A percentile compares a stretch with the other conserved stretches of the same genome.
These are phyloP conservation scores for Boechera retrofracta DNA, from an alignment of 345 rosid genomes.

Conservation along the genomic window DNA sequence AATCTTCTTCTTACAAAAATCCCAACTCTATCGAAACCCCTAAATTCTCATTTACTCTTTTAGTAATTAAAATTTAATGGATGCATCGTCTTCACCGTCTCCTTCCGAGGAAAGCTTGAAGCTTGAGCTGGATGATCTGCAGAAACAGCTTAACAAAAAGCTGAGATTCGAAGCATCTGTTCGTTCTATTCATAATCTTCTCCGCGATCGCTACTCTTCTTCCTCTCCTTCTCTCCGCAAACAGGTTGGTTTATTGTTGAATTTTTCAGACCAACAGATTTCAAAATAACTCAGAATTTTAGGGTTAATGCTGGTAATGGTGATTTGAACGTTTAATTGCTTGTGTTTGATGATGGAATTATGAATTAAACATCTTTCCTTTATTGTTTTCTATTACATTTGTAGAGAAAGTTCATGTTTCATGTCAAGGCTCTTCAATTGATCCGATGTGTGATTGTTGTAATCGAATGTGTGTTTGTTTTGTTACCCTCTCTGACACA, in stretches of 20 bases:
- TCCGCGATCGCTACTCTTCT: constrained; percentile 56
- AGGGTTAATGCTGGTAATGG: neutral
- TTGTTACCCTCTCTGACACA: neutral
- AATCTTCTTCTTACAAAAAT: neutral
- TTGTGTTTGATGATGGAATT: constrained; percentile 3
- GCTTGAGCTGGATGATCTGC: constrained; percentile 70
- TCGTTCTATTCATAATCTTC: constrained; percentile 61
- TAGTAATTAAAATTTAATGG: constrained; percentile 15
- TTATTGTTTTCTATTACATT: neutral
- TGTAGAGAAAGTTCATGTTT: neutral
- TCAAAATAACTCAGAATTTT: constrained; percentile 5
- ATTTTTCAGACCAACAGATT: constrained; percentile 6
- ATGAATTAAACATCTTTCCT: neutral
- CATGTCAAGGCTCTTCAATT: constrained; percentile 3
- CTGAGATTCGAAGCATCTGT: constrained; percentile 81
- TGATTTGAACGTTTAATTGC: neutral
- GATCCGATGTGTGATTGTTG: constrained; percentile 9
- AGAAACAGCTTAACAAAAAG: constrained; percentile 80
- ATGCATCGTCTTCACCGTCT: constrained; percentile 33
- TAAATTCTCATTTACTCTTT: neutral
- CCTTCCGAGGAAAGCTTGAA: constrained; percentile 60
- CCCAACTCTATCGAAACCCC: neutral
- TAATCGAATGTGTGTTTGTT: neutral
- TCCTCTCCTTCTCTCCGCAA: constrained; percentile 72
- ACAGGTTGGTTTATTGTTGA: constrained; percentile 39